These are phyloP conservation scores for Blastocystis sp. DNA, from an alignment of 352 stramenopile species.

Conservation along the genomic window DNA sequence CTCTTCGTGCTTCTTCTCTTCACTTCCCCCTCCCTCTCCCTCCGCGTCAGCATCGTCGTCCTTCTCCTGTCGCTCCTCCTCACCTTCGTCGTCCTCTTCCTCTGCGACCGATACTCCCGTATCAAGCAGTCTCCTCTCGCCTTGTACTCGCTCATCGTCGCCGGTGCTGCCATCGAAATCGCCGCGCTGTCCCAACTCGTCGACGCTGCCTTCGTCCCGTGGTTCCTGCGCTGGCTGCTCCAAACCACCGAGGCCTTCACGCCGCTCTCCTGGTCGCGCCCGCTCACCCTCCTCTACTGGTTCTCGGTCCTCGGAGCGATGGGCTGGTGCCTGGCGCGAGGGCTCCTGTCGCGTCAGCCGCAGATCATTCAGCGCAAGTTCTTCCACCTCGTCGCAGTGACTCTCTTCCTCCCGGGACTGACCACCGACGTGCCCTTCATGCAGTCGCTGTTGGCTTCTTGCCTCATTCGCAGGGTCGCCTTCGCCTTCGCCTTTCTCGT, in stretches of 20 bases:
- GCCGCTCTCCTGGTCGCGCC: not conserved
- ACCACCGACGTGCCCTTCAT: slow-evolving; percentile 9
- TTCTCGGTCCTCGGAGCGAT: not conserved
- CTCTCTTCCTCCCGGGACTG: slow-evolving; percentile 23
- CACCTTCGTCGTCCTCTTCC: not conserved
- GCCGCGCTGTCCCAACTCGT: not conserved
- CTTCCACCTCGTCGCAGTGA: slow-evolving; percentile 32
- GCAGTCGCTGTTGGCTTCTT: not conserved
- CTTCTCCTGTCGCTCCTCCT: slow-evolving; percentile 3
- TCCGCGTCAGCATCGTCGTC: not conserved
- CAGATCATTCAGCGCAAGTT: slow-evolving; percentile 53
- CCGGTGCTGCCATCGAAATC: slow-evolving; percentile 33
- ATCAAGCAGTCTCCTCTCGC: not conserved
- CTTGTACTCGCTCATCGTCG: slow-evolving; percentile 11
- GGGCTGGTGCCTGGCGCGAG: not conserved
- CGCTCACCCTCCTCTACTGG: slow-evolving; percentile 35
- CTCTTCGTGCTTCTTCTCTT: slow-evolving; percentile 12
- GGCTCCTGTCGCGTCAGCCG: not conserved
- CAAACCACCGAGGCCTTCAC: not conserved
- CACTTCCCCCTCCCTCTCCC: not conserved
- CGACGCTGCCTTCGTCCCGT: not conserved
- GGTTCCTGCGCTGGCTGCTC: slow-evolving; percentile 43
- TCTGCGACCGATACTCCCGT: not conserved
- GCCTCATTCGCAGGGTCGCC: slow-evolving; percentile 1
- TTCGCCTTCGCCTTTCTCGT: slow-evolving; percentile 53